A percentile compares a stretch with the other conserved stretches of the same genome.
These are phyloP conservation scores for Debaryomycetaceae sp. DNA, from an alignment of 1,139 yeast genomes.

Conservation along the genomic window DNA sequence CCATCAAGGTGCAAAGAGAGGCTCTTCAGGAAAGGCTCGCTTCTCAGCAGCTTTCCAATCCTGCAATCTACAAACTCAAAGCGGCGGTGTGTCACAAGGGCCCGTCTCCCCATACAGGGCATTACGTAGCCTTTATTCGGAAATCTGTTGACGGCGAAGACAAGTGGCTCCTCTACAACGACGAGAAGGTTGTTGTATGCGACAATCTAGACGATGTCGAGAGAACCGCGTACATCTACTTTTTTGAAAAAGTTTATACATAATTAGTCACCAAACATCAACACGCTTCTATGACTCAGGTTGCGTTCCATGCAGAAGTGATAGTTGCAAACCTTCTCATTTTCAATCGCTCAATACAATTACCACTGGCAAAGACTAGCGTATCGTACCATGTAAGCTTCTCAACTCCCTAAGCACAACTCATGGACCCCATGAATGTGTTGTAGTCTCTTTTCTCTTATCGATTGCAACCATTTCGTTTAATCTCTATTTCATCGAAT, in stretches of 20 bases:
- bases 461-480: too few relatives aligned
- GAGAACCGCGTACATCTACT: slow-evolving; percentile 60
- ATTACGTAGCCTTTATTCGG: slow-evolving; percentile 81
- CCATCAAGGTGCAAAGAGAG: slow-evolving; percentile 16
- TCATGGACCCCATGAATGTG: too few relatives aligned
- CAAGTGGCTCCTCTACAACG: slow-evolving; percentile 88
- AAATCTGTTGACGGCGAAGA: slow-evolving; percentile 31
- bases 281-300: not conserved
- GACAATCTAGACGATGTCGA: slow-evolving; percentile 63
- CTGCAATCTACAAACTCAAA: slow-evolving; percentile 47
- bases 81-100: slow-evolving; percentile 94
- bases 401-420: too few relatives aligned
- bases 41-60: slow-evolving; percentile 1
- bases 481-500: not conserved
- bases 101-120: slow-evolving; percentile 91
- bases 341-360: too few relatives aligned
- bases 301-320: not conserved
- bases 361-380: too few relatives aligned
- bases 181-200: slow-evolving; percentile 83
- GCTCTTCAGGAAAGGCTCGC: slow-evolving; percentile 10
- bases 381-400: too few relatives aligned
- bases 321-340: not conserved
- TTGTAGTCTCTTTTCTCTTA: too few relatives aligned
- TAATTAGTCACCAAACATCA: not conserved
- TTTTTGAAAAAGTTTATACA: slow-evolving; percentile 27